Conservation (phyloP, 768 basidiomycete species). For the Kwoniella bestiolae region DNA sequence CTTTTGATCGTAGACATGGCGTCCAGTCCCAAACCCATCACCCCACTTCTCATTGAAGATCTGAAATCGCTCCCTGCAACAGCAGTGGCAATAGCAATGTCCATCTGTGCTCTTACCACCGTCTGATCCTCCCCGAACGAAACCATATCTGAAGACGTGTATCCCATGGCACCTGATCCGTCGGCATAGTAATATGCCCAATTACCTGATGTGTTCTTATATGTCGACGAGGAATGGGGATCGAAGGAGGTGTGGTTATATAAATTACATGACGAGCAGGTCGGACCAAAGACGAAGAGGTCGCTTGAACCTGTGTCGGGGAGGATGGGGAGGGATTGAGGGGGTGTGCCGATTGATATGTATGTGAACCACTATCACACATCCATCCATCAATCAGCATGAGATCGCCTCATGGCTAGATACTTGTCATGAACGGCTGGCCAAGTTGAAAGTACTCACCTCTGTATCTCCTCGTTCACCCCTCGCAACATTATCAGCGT, state of each 20-base stretch:
- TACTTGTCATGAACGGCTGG: no score
- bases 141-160: constrained; percentile 17
- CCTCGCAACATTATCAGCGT: constrained; percentile 26
- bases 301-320: constrained; percentile 39
- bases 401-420: no score
- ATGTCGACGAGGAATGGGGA: constrained; percentile 16
- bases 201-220: constrained; percentile 13
- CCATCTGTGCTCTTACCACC: constrained; percentile 5
- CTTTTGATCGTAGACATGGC: constrained; percentile 13
- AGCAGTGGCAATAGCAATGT: constrained; percentile 21
- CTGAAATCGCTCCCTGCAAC: constrained; percentile 14
- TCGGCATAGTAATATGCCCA: constrained; percentile 32
- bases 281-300: constrained; percentile 28
- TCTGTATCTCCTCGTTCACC: constrained; percentile 36
- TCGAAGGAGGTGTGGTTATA: constrained; percentile 22
- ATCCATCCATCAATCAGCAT: no score
- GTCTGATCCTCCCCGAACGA: constrained; percentile 6
- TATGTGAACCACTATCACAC: constrained; percentile 36
- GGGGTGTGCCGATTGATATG: constrained; percentile 33
- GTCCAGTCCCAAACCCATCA: constrained; percentile 32
- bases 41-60: constrained; percentile 15
- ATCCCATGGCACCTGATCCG: constrained; percentile 30
- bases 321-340: constrained; percentile 32
- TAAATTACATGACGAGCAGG: constrained; percentile 21
- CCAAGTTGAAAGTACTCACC: constrained; percentile 13